phyloP scores from a whole-genome alignment of 1,284 basidiomycete species.

The Rhodotorula sp. region DNA sequence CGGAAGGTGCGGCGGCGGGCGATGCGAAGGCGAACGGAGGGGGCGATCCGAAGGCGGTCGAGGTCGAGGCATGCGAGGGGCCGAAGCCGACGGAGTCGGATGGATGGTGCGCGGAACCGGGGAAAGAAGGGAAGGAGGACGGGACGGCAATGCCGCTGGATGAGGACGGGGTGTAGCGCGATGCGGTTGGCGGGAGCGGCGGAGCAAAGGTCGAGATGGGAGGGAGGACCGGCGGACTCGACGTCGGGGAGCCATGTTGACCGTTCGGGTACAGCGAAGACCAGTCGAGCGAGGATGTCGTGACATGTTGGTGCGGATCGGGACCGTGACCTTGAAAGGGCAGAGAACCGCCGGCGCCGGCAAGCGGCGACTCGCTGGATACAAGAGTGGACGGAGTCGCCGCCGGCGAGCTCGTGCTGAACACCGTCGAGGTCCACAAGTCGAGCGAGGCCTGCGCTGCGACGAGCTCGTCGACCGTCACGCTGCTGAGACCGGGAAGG shows the following conservation, averaged over 20 bases:
- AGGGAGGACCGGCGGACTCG: neutral
- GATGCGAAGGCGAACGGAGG: neutral
- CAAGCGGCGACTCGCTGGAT: neutral
- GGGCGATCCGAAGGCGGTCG: neutral
- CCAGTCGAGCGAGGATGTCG: conserved; percentile 12
- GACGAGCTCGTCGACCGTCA: conserved; percentile 16
- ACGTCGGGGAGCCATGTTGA: neutral
- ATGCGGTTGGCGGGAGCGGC: neutral
- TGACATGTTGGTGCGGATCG: neutral
- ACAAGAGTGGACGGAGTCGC: neutral
- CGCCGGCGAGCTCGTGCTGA: neutral
- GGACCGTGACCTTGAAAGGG: neutral
- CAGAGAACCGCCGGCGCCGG: neutral
- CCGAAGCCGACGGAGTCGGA: neutral
- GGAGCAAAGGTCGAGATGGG: neutral
- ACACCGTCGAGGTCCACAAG: conserved; percentile 16
- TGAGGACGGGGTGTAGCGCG: neutral
- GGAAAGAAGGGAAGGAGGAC: neutral
- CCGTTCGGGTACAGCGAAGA: conserved; percentile 10
- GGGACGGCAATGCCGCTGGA: neutral
- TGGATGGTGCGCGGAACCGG: too few relatives aligned
- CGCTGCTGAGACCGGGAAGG: neutral
- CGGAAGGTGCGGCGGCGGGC: neutral
- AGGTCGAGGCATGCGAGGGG: neutral
- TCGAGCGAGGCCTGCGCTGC: conserved; percentile 18